Evolutionary conservation across 2,329 filamentous ascomycete genomes (phyloP), one percentile per base, ranked within the genome.

Genomic region (Beauveria caledonica): DNA sequence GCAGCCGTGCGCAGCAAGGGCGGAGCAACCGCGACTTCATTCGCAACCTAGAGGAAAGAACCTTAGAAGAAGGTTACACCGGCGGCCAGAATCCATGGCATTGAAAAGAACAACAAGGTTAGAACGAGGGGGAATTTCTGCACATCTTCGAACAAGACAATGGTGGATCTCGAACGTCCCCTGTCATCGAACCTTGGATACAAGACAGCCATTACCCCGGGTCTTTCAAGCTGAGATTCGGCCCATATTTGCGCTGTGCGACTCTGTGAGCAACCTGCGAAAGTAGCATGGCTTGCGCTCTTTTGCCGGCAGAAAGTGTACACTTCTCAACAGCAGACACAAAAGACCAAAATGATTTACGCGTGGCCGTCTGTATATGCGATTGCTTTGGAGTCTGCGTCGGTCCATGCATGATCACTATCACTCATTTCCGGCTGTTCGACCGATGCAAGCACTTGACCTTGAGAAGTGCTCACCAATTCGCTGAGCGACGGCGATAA

Each of bases 41-140:
- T 68, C 86, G 94, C 60, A 97, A 89, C 63, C 78, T 99, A 64
- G 94, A 99, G 75, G 94, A 97, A 75, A 85, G 94, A 40, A 97
- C 92, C 2, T 78, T 97, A 60, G 93, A 96, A 73, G 93, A 97
- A 73, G 91, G 92, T 2, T 97, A 92, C 70, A 89, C 92, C 84
- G 82, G 80, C 46, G 66, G 67, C 49, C 84, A 84, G 69, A 80
- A 75, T 62, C 77, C 80, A 56, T 86, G 86, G 78, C 90, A 94
- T 73, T 96, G 88, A 77, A 36, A 19, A 17, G 11, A 10, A 23
- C 15, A 11, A 27, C 36, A 7, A 45, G 19, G 25, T 15, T 50
- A 23, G 48, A 59, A 17, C 17, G n/a, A 44, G 45, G 39, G 42
- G 27, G 27, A 5, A 5, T 51, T 27, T 51, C 10, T 52, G 23